Conservation (phyloP, 805 yeast species). For the Candida tallmaniae region DNA sequence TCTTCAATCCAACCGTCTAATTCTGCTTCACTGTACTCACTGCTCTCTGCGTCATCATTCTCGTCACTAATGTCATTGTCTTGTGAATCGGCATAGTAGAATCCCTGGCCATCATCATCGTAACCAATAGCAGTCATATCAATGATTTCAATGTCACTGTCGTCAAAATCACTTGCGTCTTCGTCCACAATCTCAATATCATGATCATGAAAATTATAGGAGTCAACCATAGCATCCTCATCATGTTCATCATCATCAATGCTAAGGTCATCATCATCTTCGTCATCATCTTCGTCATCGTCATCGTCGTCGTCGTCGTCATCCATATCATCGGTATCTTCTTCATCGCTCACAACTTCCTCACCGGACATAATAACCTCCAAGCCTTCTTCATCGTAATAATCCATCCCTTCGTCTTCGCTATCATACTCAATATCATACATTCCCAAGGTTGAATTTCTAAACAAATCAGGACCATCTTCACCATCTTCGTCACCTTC, state of each 20-base stretch:
- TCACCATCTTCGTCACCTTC: slow-evolving; percentile 58
- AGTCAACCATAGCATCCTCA: slow-evolving; percentile 28
- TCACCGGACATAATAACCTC: slow-evolving; percentile 39
- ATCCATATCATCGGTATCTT: slow-evolving; percentile 31
- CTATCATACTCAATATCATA: slow-evolving; percentile 76
- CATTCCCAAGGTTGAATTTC: slow-evolving; percentile 91
- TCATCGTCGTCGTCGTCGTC: slow-evolving; percentile 36
- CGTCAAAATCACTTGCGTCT: slow-evolving; percentile 25
- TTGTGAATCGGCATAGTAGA: slow-evolving; percentile 15
- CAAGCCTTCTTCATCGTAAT: slow-evolving; percentile 29
- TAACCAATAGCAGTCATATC: slow-evolving; percentile 14
- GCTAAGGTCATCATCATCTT: slow-evolving; percentile 19
- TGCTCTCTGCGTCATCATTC: slow-evolving; percentile 20
- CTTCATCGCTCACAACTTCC: slow-evolving; percentile 24
- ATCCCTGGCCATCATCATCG: slow-evolving; percentile 9
- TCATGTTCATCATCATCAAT: slow-evolving; percentile 38
- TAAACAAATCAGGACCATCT: slow-evolving; percentile 77
- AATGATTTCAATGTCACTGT: slow-evolving; percentile 15
- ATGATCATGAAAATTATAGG: slow-evolving; percentile 16
- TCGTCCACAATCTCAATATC: slow-evolving; percentile 32
- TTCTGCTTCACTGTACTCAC: slow-evolving; percentile 34
- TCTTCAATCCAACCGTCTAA: slow-evolving; percentile 40
- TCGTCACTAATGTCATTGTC: slow-evolving; percentile 24
- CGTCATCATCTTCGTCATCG: slow-evolving; percentile 18
- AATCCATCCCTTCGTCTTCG: slow-evolving; percentile 50